Evolutionary conservation across 73 alveolate genomes (phyloP).

Genomic region (Blepharisma japonicum): DNA sequence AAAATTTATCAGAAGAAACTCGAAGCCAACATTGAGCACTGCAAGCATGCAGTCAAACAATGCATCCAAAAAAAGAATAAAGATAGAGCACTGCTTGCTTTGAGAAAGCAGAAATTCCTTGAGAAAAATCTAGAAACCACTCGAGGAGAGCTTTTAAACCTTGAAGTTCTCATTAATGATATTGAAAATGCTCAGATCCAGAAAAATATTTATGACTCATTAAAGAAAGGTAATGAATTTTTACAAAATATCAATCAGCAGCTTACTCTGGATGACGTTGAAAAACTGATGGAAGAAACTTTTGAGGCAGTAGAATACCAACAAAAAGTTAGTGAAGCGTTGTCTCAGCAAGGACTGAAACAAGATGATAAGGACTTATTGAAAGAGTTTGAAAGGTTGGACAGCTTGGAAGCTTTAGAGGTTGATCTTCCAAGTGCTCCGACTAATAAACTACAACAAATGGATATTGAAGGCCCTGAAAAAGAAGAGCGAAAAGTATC

Average conservation of each 20-base stretch:
- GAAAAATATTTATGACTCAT: not conserved
- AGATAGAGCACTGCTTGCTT: not conserved
- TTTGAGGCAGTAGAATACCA: constrained; percentile 13
- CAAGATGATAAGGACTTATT: not conserved
- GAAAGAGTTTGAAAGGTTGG: not conserved
- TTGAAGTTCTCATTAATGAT: not conserved
- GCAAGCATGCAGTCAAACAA: not conserved
- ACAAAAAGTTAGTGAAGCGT: not conserved
- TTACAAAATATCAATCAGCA: not conserved
- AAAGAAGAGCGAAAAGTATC: too few species aligned
- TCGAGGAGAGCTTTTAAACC: not conserved
- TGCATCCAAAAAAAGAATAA: not conserved
- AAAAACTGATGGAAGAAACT: not conserved
- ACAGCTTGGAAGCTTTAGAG: not conserved
- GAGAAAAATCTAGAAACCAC: not conserved
- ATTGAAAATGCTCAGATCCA: not conserved
- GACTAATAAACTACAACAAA: too few species aligned
- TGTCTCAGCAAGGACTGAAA: not conserved
- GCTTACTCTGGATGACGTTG: not conserved
- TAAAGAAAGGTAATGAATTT: constrained; percentile 1
- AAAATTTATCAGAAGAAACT: not conserved
- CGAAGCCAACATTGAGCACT: not conserved
- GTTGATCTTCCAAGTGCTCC: not conserved
- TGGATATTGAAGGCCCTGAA: too few species aligned
- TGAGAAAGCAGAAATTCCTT: not conserved